Evolutionary conservation across 2,329 filamentous ascomycete genomes (phyloP).

Genomic region (Fusarium sp.): DNA sequence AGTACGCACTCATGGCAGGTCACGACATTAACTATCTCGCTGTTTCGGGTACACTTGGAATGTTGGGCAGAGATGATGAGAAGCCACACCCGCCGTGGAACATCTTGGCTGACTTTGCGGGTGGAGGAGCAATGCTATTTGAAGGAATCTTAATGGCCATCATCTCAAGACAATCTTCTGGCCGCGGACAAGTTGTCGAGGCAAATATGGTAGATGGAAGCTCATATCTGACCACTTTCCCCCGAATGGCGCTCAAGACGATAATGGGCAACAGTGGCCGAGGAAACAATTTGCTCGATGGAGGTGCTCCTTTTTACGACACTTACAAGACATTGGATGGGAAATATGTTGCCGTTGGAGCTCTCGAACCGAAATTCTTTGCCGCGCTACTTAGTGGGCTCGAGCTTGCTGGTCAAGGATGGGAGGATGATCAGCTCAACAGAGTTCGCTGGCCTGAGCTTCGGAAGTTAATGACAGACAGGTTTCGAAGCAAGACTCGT

Average conservation of each 20-base stretch:
- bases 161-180: constrained; percentile 70
- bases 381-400: constrained; percentile 74
- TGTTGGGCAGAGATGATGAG: constrained; percentile 77
- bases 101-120: constrained; percentile 90
- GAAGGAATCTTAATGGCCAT: constrained; percentile 86
- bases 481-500: constrained; percentile 78
- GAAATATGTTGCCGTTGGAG: constrained; percentile 87
- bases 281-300: constrained; percentile 84
- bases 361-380: constrained; percentile 90
- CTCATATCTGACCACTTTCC: constrained; percentile 82
- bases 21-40: constrained; percentile 98
- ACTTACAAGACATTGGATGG: constrained; percentile 88
- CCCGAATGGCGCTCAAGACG: constrained; percentile 73
- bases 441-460: constrained; percentile 75
- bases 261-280: constrained; percentile 71
- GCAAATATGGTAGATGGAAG: constrained; percentile 97
- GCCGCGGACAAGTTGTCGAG: constrained; percentile 88
- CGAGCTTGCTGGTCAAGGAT: constrained; percentile 63
- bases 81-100: constrained; percentile 85
- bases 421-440: constrained; percentile 69
- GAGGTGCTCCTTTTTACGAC: constrained; percentile 88
- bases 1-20: constrained; percentile 88
- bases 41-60: constrained; percentile 80
- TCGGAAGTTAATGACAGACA: constrained; percentile 66
- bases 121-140: constrained; percentile 85